A percentile compares a stretch with the other conserved stretches of the same genome.
These are phyloP conservation scores for Trypanosoma mega DNA, from an alignment of 208 protist species.

Conservation along the genomic window DNA sequence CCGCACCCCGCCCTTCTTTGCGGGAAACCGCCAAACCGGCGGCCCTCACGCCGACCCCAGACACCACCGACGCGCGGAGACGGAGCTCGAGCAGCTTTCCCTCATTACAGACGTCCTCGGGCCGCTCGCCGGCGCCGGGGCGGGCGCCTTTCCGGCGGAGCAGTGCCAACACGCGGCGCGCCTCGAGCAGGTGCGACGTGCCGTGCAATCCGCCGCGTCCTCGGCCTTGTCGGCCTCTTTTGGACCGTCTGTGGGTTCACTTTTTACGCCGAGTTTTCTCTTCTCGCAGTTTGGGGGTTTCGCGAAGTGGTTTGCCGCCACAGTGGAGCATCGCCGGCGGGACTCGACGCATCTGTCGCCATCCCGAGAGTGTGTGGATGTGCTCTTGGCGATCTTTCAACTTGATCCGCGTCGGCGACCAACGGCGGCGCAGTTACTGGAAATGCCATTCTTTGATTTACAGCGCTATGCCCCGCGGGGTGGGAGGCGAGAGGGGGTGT, in stretches of 20 bases:
- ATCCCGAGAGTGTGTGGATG: conserved; percentile 62
- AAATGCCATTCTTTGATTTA: conserved; percentile 75
- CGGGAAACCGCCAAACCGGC: conserved; percentile 15
- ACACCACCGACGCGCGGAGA: conserved; percentile 40
- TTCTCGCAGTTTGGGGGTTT: conserved; percentile 70
- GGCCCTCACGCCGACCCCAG: conserved; percentile 4
- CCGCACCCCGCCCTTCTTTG: conserved; percentile 76
- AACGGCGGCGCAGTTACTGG: conserved; percentile 69
- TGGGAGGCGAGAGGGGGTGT: background rate
- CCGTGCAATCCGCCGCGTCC: conserved; percentile 11
- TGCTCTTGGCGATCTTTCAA: conserved; percentile 73
- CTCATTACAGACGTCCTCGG: conserved; percentile 72
- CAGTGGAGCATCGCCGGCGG: conserved; percentile 47
- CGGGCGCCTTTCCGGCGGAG: conserved; percentile 37
- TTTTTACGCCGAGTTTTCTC: conserved; percentile 71
- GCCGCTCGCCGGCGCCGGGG: conserved; percentile 37
- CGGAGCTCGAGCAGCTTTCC: conserved; percentile 69
- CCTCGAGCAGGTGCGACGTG: conserved; percentile 40
- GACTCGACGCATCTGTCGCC: conserved; percentile 43
- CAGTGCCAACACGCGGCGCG: conserved; percentile 44
- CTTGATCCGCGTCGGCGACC: conserved; percentile 67
- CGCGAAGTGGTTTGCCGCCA: conserved; percentile 61
- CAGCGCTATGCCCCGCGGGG: background rate
- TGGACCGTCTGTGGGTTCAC: conserved; percentile 23
- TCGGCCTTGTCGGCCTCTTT: conserved; percentile 18